A percentile compares a stretch with the other conserved stretches of the same genome.
phyloP scores from a whole-genome alignment of 2,329 filamentous ascomycete species.

The Coleophoma cylindrospora region DNA sequence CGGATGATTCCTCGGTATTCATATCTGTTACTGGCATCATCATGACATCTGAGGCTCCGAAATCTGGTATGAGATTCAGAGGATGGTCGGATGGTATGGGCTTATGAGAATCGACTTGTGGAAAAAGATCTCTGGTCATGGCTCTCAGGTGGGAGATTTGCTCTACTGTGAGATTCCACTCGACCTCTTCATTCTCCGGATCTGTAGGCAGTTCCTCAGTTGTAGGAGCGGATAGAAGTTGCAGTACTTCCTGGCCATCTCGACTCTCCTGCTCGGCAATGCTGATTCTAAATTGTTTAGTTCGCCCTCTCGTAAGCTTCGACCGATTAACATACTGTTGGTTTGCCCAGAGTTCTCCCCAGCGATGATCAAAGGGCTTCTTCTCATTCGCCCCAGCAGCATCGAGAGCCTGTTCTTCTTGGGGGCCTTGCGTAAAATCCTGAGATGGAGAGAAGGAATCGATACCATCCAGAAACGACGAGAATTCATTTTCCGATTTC shows the following conservation, averaged over 20 bases:
- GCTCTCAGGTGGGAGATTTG: constrained; percentile 17
- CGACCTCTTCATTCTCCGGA: constrained; percentile 17
- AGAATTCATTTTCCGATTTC: constrained; percentile 22
- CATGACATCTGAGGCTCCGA: constrained; percentile 3
- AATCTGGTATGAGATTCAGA: constrained; percentile 17
- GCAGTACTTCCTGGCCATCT: constrained; percentile 36
- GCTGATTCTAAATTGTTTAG: constrained; percentile 1
- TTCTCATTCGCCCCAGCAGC: neutral
- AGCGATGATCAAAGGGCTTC: neutral
- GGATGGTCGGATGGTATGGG: constrained; percentile 10
- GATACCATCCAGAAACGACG: constrained; percentile 22
- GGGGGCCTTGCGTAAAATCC: neutral
- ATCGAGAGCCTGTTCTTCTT: neutral
- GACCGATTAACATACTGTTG: constrained; percentile 5
- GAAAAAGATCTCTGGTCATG: constrained; percentile 19
- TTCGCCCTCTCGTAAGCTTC: neutral
- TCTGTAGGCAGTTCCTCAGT: constrained; percentile 14
- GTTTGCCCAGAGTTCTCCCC: constrained; percentile 14
- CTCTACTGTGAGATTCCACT: constrained; percentile 22
- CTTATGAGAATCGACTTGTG: constrained; percentile 11
- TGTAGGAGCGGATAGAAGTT: constrained; percentile 29
- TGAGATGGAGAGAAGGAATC: constrained; percentile 18
- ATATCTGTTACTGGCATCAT: constrained; percentile 15
- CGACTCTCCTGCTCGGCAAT: constrained; percentile 16
- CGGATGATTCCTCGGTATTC: constrained; percentile 9